Evolutionary conservation across 805 yeast species (phyloP).

Genomic region (Hyphopichia homilentoma): DNA sequence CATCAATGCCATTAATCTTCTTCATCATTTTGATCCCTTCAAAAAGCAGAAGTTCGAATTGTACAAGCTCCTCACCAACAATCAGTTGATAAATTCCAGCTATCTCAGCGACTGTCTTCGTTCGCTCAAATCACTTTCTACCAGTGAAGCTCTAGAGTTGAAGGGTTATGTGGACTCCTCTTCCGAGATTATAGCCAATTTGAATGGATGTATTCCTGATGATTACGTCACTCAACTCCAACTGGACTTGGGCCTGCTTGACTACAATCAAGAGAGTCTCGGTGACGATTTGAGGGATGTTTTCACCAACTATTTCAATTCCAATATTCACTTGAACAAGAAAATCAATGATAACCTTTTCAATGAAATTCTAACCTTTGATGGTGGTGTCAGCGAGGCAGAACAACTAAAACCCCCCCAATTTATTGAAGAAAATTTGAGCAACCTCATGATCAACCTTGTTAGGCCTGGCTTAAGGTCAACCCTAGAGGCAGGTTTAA

Average conservation of each 20-base stretch:
- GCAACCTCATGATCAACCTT: slow-evolving; percentile 34
- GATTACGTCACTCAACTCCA: slow-evolving; percentile 1
- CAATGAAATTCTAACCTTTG: slow-evolving; percentile 41
- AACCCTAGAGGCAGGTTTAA: slow-evolving; percentile 27
- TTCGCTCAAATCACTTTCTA: slow-evolving; percentile 3
- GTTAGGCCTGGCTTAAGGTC: slow-evolving; percentile 34
- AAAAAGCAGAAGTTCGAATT: slow-evolving; percentile 25
- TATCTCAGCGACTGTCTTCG: slow-evolving; percentile 19
- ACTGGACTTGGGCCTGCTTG: background rate
- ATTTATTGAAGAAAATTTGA: slow-evolving; percentile 33
- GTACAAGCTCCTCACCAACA: slow-evolving; percentile 27
- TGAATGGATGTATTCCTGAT: slow-evolving; percentile 10
- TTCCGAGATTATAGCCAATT: slow-evolving; percentile 12
- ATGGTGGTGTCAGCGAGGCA: slow-evolving; percentile 21
- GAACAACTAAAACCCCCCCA: slow-evolving; percentile 9
- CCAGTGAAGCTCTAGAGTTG: slow-evolving; percentile 1
- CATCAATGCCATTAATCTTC: slow-evolving; percentile 21
- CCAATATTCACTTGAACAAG: slow-evolving; percentile 2
- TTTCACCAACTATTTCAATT: slow-evolving; percentile 1
- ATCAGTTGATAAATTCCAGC: slow-evolving; percentile 23
- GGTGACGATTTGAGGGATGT: slow-evolving; percentile 2
- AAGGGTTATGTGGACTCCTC: slow-evolving; percentile 3
- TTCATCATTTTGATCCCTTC: slow-evolving; percentile 6
- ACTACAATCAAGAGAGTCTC: background rate
- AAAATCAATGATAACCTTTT: slow-evolving; percentile 14